Base-by-base conservation (phyloP, 148 eudicot species). In the Pouteria glomerata region DNA sequence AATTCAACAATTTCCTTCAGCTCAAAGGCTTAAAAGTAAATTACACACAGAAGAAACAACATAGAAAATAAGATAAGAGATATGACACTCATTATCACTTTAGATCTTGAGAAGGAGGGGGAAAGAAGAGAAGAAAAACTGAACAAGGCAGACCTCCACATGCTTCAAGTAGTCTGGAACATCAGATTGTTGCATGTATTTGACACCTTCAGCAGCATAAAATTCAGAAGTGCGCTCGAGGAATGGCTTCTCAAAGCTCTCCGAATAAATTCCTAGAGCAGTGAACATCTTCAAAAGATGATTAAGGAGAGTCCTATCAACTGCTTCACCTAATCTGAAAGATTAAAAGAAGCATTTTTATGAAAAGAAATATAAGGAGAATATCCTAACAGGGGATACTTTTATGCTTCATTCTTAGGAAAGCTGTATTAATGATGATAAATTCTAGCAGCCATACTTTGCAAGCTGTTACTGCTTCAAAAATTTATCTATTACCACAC, bases 271-370 rank as follows among this genome's bases (percentile, higher is more conserved):
- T 61, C 91, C 97, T 35, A 94, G 78, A 42, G 98, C 98, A 58
- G 93, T 89, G 66, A 94, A 94, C 98, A 94, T 94, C 90, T 94
- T 91, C 81, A 94, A 75, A 42, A 94, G 97, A 91, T 94, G 97
- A 71, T 88, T 91, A 72, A 94, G 93, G 21, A 91, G 97, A 82
- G 98, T 89, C 84, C 96, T 94, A 78, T 94, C 92, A 80, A 87
- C 93, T 73, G 98, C 88, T 84, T 94, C 98, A 37, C 98, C 97
- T 78, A 86, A 78, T 80, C 98, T 94, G 87, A 72, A 85, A 76
- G 29, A 63, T 57, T 44, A 76, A 45, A 51, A 13, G 76, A 29
- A 76, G 56, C 39, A 55, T 34, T n/a, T 35, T 55, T 45, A 76
- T 12, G 6, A 60, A 12, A 26, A 7, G 18, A 26, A 29, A 58